These are phyloP conservation scores for Bolboschoenus planiculmis DNA, from an alignment of 176 grass and related monocot genomes.

Conservation along the genomic window DNA sequence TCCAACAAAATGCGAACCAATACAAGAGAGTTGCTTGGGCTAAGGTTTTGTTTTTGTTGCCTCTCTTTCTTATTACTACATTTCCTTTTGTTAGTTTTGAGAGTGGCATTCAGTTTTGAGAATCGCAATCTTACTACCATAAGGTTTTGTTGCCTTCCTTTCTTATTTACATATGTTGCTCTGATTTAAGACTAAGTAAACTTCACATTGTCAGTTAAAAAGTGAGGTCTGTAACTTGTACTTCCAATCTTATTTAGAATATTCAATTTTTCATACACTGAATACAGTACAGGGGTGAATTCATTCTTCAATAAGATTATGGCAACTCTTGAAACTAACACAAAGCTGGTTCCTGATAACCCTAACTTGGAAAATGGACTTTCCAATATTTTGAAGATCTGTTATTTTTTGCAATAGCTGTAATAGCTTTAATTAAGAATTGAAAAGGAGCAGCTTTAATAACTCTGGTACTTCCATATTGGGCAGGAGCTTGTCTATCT, in stretches of 20 bases:
- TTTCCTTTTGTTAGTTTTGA: slow-evolving; percentile 9
- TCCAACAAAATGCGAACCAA: slow-evolving; percentile 77
- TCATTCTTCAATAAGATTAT: neutral
- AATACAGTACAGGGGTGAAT: neutral
- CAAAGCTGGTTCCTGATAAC: neutral
- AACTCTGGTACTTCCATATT: neutral
- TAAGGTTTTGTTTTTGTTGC: slow-evolving; percentile 48
- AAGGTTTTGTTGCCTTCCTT: slow-evolving; percentile 42
- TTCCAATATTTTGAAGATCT: neutral
- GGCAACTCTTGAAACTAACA: neutral
- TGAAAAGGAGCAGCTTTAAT: neutral
- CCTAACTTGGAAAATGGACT: neutral
- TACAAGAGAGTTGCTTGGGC: slow-evolving; percentile 80
- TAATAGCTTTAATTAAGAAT: neutral
- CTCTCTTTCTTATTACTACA: slow-evolving; percentile 13
- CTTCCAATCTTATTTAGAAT: neutral
- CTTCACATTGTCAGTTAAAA: neutral
- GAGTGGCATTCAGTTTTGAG: too few relatives aligned
- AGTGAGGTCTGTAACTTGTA: neutral
- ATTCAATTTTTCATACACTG: neutral
- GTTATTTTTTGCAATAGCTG: neutral
- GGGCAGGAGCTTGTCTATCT: neutral
- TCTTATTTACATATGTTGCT: slow-evolving; percentile 2
- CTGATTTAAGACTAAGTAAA: neutral
- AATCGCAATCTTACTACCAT: neutral